Percentiles rank a stretch among this genome's conserved stretches.
These are phyloP conservation scores for Clitopilus hobsonii DNA, from an alignment of 768 basidiomycete species.

Conservation along the genomic window DNA sequence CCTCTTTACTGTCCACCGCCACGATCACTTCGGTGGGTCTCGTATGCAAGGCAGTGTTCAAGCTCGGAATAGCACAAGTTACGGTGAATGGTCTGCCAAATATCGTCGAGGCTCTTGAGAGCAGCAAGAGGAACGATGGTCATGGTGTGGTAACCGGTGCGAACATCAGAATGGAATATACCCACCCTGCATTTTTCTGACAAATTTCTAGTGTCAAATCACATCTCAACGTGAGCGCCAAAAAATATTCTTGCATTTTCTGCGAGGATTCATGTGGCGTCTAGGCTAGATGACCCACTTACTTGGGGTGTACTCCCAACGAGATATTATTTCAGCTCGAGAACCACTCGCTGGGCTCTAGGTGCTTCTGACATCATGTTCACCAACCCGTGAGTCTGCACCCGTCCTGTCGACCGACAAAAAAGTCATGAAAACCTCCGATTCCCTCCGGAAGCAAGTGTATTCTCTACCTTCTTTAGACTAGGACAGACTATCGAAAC, in stretches of 20 bases:
- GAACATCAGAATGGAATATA: conserved; percentile 13
- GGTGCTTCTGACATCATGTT: conserved; percentile 95
- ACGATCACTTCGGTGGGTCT: conserved; percentile 69
- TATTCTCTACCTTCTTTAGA: conserved; percentile 82
- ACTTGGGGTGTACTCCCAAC: conserved; percentile 85
- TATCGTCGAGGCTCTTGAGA: conserved; percentile 58
- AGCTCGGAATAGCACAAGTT: conserved; percentile 60
- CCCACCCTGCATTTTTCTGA: not conserved
- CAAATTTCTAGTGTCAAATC: conserved; percentile 70
- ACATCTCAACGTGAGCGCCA: conserved; percentile 84
- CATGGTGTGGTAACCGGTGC: conserved; percentile 73
- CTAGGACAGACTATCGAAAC: conserved; percentile 92
- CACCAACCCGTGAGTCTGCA: conserved; percentile 71
- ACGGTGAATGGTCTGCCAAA: conserved; percentile 66
- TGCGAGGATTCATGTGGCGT: conserved; percentile 5
- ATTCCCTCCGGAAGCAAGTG: conserved; percentile 45
- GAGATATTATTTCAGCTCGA: conserved; percentile 50
- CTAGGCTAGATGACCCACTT: conserved; percentile 77
- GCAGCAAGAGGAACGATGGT: conserved; percentile 37
- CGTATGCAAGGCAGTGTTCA: conserved; percentile 73
- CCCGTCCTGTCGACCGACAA: conserved; percentile 1
- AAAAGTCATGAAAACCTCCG: conserved; percentile 6
- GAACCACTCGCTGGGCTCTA: conserved; percentile 81
- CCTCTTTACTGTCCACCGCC: conserved; percentile 43
- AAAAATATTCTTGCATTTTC: conserved; percentile 4